These are phyloP conservation scores for Auricularia sp. DNA, from an alignment of 768 basidiomycete species.

Conservation along the genomic window DNA sequence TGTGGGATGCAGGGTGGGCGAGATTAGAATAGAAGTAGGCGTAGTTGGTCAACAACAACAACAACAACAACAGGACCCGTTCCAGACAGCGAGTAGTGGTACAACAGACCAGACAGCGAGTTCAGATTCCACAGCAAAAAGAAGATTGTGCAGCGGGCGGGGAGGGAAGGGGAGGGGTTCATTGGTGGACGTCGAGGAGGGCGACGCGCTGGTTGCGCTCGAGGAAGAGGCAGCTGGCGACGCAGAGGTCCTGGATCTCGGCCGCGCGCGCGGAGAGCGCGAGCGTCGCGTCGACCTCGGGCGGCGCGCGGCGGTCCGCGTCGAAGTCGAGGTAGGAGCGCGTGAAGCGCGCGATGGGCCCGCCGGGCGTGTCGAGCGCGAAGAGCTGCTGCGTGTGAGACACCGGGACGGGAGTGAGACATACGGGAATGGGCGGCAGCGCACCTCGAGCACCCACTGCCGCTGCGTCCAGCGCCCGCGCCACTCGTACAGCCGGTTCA, in stretches of 20 bases:
- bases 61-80: no score
- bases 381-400: neutral
- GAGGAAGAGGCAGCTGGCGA: neutral
- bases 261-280: neutral
- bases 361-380: conserved; percentile 5
- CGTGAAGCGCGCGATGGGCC: conserved; percentile 5
- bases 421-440: neutral
- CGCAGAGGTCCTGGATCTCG: neutral
- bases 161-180: no score
- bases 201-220: neutral
- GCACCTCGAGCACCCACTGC: conserved; percentile 1
- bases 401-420: neutral
- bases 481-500: neutral
- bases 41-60: no score
- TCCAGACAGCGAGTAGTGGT: no score
- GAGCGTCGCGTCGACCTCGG: neutral
- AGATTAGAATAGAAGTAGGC: no score
- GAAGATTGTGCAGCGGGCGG: no score
- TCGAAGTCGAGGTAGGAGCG: neutral
- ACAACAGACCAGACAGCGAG: no score
- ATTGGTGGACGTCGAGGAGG: neutral
- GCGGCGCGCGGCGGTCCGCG: neutral
- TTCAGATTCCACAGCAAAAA: no score
- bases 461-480: neutral
- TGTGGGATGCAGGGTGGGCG: no score